Evolutionary conservation across 2,329 filamentous ascomycete genomes (phyloP).

Genomic region (Ascosphaera aggregata): DNA sequence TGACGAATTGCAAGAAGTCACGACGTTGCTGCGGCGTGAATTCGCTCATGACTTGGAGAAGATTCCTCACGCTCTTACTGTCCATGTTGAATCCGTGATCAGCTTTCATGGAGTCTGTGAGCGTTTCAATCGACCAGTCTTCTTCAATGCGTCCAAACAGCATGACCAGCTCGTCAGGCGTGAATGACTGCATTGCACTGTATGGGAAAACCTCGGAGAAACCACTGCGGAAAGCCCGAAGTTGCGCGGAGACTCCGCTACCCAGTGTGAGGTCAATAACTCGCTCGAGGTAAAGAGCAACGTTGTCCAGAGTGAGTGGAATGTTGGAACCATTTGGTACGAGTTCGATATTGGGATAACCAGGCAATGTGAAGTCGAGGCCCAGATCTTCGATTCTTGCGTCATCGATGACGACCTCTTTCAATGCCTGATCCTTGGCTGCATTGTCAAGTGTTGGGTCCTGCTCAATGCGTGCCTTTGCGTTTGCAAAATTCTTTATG

Average conservation of each 20-base stretch:
- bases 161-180: slow-evolving; percentile 81
- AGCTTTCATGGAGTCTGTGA: slow-evolving; percentile 96
- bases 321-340: slow-evolving; percentile 49
- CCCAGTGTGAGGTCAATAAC: slow-evolving; percentile 84
- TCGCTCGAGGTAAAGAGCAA: slow-evolving; percentile 67
- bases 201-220: slow-evolving; percentile 97
- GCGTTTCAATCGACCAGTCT: slow-evolving; percentile 91
- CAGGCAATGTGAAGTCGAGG: slow-evolving; percentile 85
- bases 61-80: slow-evolving; percentile 79
- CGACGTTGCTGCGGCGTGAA: slow-evolving; percentile 50
- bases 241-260: slow-evolving; percentile 66
- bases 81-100: slow-evolving; percentile 98
- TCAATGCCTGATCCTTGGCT: slow-evolving; percentile 47
- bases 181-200: slow-evolving; percentile 76
- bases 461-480: slow-evolving; percentile 62
- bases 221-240: slow-evolving; percentile 72
- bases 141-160: slow-evolving; percentile 84
- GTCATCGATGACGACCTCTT: slow-evolving; percentile 49
- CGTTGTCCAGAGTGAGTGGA: slow-evolving; percentile 68
- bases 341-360: slow-evolving; percentile 70
- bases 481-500: slow-evolving; percentile 64
- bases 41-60: slow-evolving; percentile 88
- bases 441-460: slow-evolving; percentile 39
- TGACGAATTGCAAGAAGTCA: slow-evolving; percentile 94
- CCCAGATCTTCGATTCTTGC: slow-evolving; percentile 66